phyloP scores from a whole-genome alignment of 345 rosid genomes.

The Dipteronia sinensis region DNA sequence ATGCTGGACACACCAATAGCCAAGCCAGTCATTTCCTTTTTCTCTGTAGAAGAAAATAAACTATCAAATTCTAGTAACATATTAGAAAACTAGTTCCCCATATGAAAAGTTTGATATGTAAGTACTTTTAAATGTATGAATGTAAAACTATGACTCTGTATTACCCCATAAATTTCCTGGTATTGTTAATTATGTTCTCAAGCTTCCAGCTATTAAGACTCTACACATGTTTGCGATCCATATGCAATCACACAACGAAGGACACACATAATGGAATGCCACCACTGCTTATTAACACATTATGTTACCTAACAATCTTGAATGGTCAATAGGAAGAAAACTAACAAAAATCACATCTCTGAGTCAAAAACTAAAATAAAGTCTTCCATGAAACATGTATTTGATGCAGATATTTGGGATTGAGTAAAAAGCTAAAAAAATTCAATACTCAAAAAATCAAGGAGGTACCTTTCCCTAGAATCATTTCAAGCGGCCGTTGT shows the following conservation, averaged over 20 bases:
- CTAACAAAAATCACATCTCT: background rate
- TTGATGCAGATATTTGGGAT: background rate
- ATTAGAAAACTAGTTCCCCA: background rate
- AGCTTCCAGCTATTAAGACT: constrained; percentile 1
- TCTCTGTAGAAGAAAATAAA: constrained; percentile 54
- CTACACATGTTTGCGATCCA: background rate
- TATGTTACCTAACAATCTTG: background rate
- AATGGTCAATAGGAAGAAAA: background rate
- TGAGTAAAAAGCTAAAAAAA: background rate
- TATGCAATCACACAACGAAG: background rate
- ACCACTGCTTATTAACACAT: background rate
- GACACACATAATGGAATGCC: background rate
- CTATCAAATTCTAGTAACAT: constrained; percentile 5
- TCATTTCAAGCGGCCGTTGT: constrained; percentile 78
- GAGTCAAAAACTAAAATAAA: background rate
- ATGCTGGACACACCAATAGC: constrained; percentile 84
- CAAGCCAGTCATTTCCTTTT: constrained; percentile 87
- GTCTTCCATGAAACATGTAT: background rate
- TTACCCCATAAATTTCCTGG: constrained; percentile 5
- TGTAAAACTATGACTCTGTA: background rate
- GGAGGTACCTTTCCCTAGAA: constrained; percentile 74
- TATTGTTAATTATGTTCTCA: background rate
- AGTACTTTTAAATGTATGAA: background rate
- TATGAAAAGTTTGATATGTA: background rate
- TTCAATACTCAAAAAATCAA: background rate